Evolutionary conservation across 352 stramenopile genomes (phyloP).

Genomic region (Pythium biforme): DNA sequence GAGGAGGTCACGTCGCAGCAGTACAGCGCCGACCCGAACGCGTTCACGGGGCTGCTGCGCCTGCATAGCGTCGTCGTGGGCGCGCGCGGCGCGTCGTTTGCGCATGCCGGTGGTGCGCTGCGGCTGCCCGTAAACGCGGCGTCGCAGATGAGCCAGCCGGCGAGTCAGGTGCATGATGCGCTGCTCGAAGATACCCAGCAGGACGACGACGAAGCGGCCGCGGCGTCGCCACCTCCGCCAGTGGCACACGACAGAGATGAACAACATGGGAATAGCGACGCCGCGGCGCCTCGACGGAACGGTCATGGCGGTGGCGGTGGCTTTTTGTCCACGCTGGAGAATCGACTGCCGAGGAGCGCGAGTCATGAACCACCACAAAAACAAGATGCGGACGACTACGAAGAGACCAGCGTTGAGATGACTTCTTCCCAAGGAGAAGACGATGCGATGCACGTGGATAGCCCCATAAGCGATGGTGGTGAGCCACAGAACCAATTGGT

Average conservation of each 20-base stretch:
- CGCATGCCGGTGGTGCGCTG: constrained; percentile 7
- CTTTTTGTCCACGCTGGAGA: constrained; percentile 14
- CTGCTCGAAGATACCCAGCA: constrained; percentile 59
- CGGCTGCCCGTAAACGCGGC: constrained; percentile 30
- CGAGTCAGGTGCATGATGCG: constrained; percentile 42
- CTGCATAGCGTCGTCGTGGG: constrained; percentile 16
- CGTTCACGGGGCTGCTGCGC: constrained; percentile 45
- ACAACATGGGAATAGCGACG: too few species aligned
- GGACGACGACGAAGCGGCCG: constrained; percentile 19
- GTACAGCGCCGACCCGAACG: constrained; percentile 59
- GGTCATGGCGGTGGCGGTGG: constrained; percentile 1
- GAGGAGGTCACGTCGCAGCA: constrained; percentile 51
- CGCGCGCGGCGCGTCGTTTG: background rate
- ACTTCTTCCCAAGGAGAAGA: background rate
- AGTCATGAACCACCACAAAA: background rate
- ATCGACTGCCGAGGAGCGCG: constrained; percentile 1
- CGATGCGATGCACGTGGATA: background rate
- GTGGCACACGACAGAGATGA: background rate
- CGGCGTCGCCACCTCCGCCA: background rate
- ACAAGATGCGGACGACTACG: background rate
- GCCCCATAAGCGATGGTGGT: too few species aligned
- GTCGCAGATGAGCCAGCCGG: constrained; percentile 18
- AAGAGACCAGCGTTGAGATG: constrained; percentile 1
- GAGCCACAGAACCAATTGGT: background rate
- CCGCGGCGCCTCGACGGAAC: background rate